These are phyloP conservation scores for Solanum okadae DNA, from an alignment of 257 asterid species.

Conservation along the genomic window DNA sequence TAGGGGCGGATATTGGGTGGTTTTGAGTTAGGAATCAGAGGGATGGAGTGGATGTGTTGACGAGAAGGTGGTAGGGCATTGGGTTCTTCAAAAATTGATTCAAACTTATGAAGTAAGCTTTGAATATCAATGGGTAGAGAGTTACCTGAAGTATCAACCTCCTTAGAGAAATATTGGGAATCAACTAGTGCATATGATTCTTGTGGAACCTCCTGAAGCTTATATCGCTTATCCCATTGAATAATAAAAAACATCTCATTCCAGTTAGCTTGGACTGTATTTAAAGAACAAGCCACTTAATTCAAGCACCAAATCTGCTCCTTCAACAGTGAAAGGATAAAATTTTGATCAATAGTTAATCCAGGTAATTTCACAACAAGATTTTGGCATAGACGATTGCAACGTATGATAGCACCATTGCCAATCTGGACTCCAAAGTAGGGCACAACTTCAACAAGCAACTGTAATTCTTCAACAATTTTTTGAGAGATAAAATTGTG, in stretches of 20 bases:
- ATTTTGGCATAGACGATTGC: not conserved
- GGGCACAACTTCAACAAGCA: not conserved
- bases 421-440: not conserved
- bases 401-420: not conserved
- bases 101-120: not conserved
- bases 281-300: not conserved
- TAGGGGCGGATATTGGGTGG: not conserved
- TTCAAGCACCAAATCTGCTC: not conserved
- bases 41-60: not conserved
- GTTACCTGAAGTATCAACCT: not conserved
- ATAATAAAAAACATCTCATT: not conserved
- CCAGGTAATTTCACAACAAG: not conserved
- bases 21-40: not conserved
- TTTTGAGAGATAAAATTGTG: not conserved
- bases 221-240: not conserved
- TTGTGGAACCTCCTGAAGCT: not conserved
- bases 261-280: not conserved
- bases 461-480: not conserved
- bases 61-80: not conserved
- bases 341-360: not conserved
- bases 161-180: not conserved
- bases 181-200: not conserved
- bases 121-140: not conserved
- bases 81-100: not conserved
- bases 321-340: not conserved